These are phyloP conservation scores for Neonectria punicea DNA, from an alignment of 2,329 filamentous ascomycete genomes.

Conservation along the genomic window DNA sequence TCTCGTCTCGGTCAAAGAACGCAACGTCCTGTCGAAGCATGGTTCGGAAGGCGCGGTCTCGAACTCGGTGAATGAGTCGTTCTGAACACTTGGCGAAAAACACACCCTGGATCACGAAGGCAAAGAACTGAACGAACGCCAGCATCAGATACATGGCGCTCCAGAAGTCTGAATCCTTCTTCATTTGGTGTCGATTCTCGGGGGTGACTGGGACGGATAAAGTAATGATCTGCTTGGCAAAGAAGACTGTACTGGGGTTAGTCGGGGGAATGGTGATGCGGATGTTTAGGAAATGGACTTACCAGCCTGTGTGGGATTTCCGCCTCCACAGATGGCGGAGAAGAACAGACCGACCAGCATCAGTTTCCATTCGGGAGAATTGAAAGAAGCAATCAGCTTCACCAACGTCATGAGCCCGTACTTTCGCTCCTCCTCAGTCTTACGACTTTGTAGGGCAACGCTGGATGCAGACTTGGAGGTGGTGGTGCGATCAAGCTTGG, in stretches of 20 bases:
- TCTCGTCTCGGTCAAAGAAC: constrained; percentile 91
- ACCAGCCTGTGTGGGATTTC: constrained; percentile 70
- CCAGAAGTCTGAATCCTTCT: constrained; percentile 84
- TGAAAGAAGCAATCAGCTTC: constrained; percentile 83
- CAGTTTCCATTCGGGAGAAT: constrained; percentile 73
- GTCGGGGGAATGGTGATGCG: background rate
- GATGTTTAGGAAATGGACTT: constrained; percentile 12
- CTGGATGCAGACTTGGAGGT: constrained; percentile 75
- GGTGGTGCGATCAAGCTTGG: constrained; percentile 65
- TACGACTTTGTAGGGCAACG: constrained; percentile 69
- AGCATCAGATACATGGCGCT: constrained; percentile 89
- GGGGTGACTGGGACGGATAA: constrained; percentile 66
- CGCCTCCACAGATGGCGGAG: constrained; percentile 81
- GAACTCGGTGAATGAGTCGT: constrained; percentile 82
- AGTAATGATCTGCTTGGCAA: constrained; percentile 85
- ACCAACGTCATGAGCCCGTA: constrained; percentile 82
- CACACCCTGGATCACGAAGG: constrained; percentile 75
- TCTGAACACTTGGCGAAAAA: constrained; percentile 90
- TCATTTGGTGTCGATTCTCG: constrained; percentile 64
- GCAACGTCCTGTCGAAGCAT: constrained; percentile 93
- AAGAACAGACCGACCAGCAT: constrained; percentile 81
- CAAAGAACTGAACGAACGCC: constrained; percentile 76
- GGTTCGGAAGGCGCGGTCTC: constrained; percentile 83
- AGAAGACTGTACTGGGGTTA: constrained; percentile 74
- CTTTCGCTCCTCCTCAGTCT: constrained; percentile 60